These are phyloP conservation scores for Zygnema cylindricum DNA, from an alignment of 139 green algal genomes.

Conservation along the genomic window DNA sequence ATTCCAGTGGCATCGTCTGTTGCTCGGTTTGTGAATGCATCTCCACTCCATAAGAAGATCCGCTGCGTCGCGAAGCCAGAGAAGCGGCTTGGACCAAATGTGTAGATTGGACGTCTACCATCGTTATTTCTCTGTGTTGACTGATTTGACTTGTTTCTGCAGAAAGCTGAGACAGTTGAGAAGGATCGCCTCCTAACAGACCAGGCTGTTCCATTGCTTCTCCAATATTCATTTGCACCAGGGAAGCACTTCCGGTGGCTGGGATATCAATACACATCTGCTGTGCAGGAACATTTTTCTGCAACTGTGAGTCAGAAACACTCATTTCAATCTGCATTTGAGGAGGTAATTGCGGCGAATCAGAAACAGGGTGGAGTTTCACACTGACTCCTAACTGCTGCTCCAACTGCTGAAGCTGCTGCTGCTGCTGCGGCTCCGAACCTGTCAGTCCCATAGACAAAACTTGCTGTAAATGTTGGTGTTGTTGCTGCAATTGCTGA, in stretches of 20 bases:
- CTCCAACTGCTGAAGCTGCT: background rate
- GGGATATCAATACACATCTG: background rate
- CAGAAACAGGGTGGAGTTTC: background rate
- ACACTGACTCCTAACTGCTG: background rate
- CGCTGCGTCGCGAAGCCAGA: background rate
- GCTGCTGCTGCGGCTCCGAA: background rate
- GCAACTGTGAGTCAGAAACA: background rate
- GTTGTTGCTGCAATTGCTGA: background rate
- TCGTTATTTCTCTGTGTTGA: background rate
- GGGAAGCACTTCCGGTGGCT: background rate
- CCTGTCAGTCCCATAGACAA: background rate
- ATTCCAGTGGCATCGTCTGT: background rate
- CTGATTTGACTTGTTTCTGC: background rate
- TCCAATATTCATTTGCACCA: background rate
- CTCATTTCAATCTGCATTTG: background rate
- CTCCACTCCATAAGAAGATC: background rate
- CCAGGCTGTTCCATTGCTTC: background rate
- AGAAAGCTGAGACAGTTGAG: background rate
- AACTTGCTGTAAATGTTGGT: background rate
- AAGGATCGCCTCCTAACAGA: background rate
- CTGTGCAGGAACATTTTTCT: no score
- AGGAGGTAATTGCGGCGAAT: background rate
- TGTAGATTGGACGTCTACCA: background rate
- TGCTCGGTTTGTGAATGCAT: background rate
- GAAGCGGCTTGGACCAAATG: background rate